phyloP scores from a whole-genome alignment of 1,139 yeast genomes.

The Debaryomycetaceae sp. region DNA sequence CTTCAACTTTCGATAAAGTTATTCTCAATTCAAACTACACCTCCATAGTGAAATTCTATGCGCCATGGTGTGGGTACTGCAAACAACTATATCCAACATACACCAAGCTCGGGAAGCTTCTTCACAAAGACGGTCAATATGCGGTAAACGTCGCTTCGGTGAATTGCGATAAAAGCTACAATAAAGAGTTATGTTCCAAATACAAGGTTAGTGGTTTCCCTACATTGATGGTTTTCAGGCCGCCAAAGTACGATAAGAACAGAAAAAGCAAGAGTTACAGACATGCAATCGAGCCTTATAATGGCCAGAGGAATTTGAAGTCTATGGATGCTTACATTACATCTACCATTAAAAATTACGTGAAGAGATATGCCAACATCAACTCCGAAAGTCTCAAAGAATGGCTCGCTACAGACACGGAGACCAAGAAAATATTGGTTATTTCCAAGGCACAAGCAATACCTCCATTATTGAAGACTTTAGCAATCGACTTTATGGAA shows the following conservation, averaged over 20 bases:
- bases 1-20: constrained; percentile 59
- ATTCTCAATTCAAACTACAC: constrained; percentile 72
- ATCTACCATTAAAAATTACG: constrained; percentile 70
- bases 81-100: constrained; percentile 55
- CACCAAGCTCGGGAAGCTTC: constrained; percentile 58
- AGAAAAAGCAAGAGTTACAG: constrained; percentile 16
- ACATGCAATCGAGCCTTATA: constrained; percentile 64
- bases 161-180: constrained; percentile 71
- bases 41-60: constrained; percentile 85
- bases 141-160: constrained; percentile 77
- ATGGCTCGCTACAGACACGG: constrained; percentile 25
- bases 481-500: constrained; percentile 70
- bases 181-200: constrained; percentile 67
- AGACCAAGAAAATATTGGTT: constrained; percentile 33
- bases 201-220: constrained; percentile 77
- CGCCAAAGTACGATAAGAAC: constrained; percentile 54
- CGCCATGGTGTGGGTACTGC: constrained; percentile 96
- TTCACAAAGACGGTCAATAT: constrained; percentile 48
- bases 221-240: constrained; percentile 74
- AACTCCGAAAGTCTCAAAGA: constrained; percentile 21
- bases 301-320: constrained; percentile 64
- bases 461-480: constrained; percentile 63
- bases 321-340: constrained; percentile 57
- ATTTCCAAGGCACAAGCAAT: constrained; percentile 46
- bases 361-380: constrained; percentile 43